A percentile compares a stretch with the other conserved stretches of the same genome.
Conservation (phyloP, 2,329 filamentous ascomycete genomes). For the Paracoccidioides brasiliensis region DNA sequence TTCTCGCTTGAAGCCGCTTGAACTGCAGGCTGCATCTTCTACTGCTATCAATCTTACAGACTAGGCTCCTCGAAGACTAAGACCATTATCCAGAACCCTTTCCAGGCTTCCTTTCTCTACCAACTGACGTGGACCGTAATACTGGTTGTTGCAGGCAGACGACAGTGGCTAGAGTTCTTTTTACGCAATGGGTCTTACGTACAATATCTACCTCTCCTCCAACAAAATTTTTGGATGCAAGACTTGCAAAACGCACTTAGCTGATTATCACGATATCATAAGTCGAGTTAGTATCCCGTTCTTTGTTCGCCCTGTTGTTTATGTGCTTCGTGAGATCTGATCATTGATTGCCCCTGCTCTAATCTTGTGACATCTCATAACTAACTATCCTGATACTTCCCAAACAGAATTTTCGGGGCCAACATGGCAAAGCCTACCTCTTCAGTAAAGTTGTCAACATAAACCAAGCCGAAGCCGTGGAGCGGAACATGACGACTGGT, state of each 20-base stretch:
- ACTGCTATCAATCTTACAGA: not conserved
- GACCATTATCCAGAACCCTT: not conserved
- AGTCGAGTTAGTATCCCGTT: conserved; percentile 54
- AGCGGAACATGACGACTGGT: conserved; percentile 97
- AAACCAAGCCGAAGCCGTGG: conserved; percentile 63
- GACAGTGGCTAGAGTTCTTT: conserved; percentile 1
- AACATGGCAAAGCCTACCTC: conserved; percentile 95
- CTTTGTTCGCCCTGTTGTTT: conserved; percentile 4
- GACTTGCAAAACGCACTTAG: conserved; percentile 87
- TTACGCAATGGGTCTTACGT: conserved; percentile 63
- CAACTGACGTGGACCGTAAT: conserved; percentile 3
- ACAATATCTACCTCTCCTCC: conserved; percentile 82
- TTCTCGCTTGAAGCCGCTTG: not conserved
- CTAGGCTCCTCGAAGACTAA: not conserved
- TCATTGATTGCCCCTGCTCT: not conserved
- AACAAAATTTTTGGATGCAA: conserved; percentile 87
- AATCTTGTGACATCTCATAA: conserved; percentile 5
- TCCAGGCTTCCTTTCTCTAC: not conserved
- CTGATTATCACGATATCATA: conserved; percentile 92
- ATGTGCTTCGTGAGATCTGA: not conserved
- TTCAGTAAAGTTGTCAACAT: conserved; percentile 93
- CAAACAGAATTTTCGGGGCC: conserved; percentile 83
- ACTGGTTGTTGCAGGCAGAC: conserved; percentile 3
- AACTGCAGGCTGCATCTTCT: not conserved
- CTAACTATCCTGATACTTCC: not conserved